Percentiles rank a stretch among this genome's conserved stretches.
Conservation (phyloP, 2,329 filamentous ascomycete genomes). For the Aspergillus texensis region DNA sequence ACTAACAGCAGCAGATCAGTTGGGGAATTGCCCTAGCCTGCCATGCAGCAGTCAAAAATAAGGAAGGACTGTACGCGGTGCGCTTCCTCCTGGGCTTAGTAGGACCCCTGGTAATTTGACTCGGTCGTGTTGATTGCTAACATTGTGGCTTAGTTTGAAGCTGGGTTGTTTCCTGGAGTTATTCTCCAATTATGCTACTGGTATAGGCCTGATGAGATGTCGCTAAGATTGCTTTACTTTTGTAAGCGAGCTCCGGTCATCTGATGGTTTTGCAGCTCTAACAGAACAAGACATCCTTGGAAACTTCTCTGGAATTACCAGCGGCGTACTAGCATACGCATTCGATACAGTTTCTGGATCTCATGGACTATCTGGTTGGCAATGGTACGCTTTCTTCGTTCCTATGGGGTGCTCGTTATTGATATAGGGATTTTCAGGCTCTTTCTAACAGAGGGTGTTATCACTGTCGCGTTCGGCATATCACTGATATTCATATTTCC, state of each 20-base stretch:
- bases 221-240: conserved; percentile 49
- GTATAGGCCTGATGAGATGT: conserved; percentile 52
- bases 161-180: conserved; percentile 48
- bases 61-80: conserved; percentile 40
- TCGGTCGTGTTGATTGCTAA: background rate
- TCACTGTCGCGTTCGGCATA: conserved; percentile 24
- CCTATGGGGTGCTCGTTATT: background rate
- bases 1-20: conserved; percentile 12
- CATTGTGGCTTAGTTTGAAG: conserved; percentile 31
- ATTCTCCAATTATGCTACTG: conserved; percentile 49
- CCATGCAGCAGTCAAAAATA: conserved; percentile 44
- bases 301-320: conserved; percentile 46
- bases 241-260: conserved; percentile 36
- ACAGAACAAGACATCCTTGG: conserved; percentile 40
- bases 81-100: conserved; percentile 48
- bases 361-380: conserved; percentile 34
- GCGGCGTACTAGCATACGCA: conserved; percentile 48
- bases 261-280: conserved; percentile 13
- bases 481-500: conserved; percentile 45
- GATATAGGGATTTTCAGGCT: conserved; percentile 15
- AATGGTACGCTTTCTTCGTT: conserved; percentile 20
- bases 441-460: conserved; percentile 26
- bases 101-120: background rate
- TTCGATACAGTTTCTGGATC: conserved; percentile 45
- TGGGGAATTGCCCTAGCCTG: conserved; percentile 37